These are phyloP conservation scores for Cladosporium velox DNA, from an alignment of 2,329 filamentous ascomycete genomes.

Conservation along the genomic window DNA sequence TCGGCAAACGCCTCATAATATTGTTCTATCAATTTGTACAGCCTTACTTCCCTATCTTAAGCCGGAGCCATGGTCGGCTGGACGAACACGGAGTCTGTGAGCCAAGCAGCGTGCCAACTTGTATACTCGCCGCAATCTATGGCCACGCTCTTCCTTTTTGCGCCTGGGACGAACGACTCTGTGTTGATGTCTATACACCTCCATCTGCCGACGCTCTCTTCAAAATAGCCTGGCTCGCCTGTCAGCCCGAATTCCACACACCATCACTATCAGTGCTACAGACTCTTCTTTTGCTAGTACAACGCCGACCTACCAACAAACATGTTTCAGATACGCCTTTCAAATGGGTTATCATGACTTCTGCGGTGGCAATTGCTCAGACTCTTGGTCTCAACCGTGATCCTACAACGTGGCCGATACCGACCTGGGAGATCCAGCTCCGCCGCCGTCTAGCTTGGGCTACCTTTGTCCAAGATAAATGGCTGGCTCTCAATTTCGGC, in stretches of 20 bases:
- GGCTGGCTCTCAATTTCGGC: conserved; percentile 60
- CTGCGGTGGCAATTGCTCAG: conserved; percentile 56
- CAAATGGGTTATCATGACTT: conserved; percentile 39
- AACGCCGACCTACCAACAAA: conserved; percentile 38
- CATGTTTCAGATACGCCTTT: conserved; percentile 38
- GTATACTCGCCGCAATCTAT: conserved; percentile 46
- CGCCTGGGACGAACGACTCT: conserved; percentile 46
- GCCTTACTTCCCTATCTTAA: conserved; percentile 48
- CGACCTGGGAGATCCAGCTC: conserved; percentile 63
- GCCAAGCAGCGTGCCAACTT: conserved; percentile 40
- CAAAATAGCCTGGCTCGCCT: conserved; percentile 36
- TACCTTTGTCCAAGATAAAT: conserved; percentile 66
- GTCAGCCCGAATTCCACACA: conserved; percentile 34
- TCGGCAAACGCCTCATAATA: conserved; percentile 43
- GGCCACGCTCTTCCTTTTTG: conserved; percentile 49
- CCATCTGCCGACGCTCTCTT: conserved; percentile 38
- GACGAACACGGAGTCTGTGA: conserved; percentile 33
- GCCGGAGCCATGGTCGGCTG: conserved; percentile 38
- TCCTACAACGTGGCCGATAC: conserved; percentile 63
- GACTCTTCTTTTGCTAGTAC: conserved; percentile 37
- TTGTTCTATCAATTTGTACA: conserved; percentile 48
- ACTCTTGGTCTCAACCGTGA: conserved; percentile 63
- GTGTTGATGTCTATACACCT: conserved; percentile 38
- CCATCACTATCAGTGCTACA: conserved; percentile 37
- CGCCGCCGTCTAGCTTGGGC: conserved; percentile 65